Evolutionary conservation across 2,329 filamentous ascomycete genomes (phyloP).

Genomic region (Alternaria incomplexa): DNA sequence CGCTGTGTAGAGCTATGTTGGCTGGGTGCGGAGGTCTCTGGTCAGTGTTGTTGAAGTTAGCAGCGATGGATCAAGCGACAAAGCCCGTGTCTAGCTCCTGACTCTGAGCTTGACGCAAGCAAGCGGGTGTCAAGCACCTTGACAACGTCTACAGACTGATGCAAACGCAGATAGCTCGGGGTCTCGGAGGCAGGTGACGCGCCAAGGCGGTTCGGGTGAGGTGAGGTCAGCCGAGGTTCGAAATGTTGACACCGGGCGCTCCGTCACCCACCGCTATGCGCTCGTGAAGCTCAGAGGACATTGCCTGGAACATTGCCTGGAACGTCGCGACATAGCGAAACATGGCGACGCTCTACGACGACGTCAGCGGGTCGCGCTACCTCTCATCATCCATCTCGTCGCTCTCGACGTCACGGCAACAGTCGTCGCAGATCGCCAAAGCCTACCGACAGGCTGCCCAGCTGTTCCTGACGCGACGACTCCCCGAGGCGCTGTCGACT

Average conservation of each 20-base stretch:
- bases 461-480: conserved; percentile 89
- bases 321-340: background rate
- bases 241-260: conserved; percentile 24
- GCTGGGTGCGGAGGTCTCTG: background rate
- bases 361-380: conserved; percentile 62
- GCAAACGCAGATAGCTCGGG: background rate
- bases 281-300: conserved; percentile 1
- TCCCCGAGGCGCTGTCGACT: conserved; percentile 86
- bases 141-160: background rate
- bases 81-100: conserved; percentile 10
- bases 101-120: conserved; percentile 6
- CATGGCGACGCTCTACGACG: conserved; percentile 58
- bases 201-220: conserved; percentile 21
- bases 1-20: background rate
- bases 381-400: conserved; percentile 74
- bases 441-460: conserved; percentile 93
- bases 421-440: conserved; percentile 79
- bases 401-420: conserved; percentile 69
- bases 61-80: conserved; percentile 15
- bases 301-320: background rate
- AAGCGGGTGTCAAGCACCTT: conserved; percentile 14
- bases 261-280: conserved; percentile 16
- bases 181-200: conserved; percentile 10
- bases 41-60: conserved; percentile 26
- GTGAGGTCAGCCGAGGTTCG: conserved; percentile 22